Percentiles rank a stretch among this genome's conserved stretches.
phyloP scores from a whole-genome alignment of 345 rosid species.

The Luvunga scandens region DNA sequence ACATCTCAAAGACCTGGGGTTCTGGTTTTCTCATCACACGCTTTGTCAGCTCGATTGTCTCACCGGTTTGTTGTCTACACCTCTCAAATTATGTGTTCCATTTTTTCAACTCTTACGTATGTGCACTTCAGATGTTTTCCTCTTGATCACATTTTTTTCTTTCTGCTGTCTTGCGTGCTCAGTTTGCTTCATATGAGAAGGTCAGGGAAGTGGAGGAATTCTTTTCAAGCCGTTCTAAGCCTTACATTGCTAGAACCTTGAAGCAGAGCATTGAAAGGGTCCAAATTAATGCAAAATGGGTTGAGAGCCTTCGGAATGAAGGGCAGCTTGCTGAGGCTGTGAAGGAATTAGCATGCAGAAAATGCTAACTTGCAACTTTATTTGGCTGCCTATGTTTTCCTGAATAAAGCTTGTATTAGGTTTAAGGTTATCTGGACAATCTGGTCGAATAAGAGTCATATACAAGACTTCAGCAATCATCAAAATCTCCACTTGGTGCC shows the following conservation, averaged over 20 bases:
- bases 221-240: conserved; percentile 57
- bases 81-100: background rate
- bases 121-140: background rate
- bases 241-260: conserved; percentile 75
- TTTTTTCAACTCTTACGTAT: background rate
- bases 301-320: conserved; percentile 62
- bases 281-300: conserved; percentile 77
- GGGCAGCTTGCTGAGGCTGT: conserved; percentile 42
- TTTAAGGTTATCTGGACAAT: background rate
- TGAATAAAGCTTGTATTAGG: background rate
- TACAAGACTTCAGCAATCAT: background rate
- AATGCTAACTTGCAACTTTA: conserved; percentile 19
- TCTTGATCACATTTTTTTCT: background rate
- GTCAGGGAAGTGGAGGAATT: conserved; percentile 78
- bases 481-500: background rate
- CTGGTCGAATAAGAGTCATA: background rate
- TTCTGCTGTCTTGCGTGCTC: conserved; percentile 6
- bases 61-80: conserved; percentile 54
- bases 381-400: background rate
- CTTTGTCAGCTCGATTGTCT: conserved; percentile 63
- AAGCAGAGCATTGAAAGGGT: conserved; percentile 89
- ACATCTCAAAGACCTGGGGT: conserved; percentile 63
- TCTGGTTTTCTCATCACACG: conserved; percentile 72
- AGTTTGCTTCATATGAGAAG: conserved; percentile 89
- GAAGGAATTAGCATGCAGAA: conserved; percentile 43